A percentile compares a stretch with the other conserved stretches of the same genome.
phyloP scores from a whole-genome alignment of 2,329 filamentous ascomycete genomes.

The Aureobasidium vineae region DNA sequence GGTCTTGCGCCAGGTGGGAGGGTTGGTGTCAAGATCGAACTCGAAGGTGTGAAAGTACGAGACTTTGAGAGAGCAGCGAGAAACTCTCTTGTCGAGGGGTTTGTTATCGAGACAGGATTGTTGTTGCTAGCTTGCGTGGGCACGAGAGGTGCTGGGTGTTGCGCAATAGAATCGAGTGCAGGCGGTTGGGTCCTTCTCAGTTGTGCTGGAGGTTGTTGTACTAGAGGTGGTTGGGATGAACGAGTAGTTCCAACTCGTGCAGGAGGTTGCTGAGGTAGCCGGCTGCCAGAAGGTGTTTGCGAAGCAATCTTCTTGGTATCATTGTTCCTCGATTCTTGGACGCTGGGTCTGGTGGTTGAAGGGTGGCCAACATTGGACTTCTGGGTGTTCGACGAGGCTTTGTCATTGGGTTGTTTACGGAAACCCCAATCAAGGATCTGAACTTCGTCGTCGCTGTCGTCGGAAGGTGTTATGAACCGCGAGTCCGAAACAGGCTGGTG shows the following conservation, averaged over 20 bases:
- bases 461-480: slow-evolving; percentile 12
- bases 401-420: neutral
- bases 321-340: neutral
- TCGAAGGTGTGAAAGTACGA: neutral
- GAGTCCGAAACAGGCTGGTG: neutral
- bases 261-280: neutral
- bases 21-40: neutral
- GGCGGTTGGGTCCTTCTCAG: neutral
- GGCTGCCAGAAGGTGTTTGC: neutral
- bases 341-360: neutral
- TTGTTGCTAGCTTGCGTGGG: neutral
- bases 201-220: neutral
- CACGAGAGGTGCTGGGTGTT: neutral
- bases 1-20: neutral
- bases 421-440: neutral
- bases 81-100: neutral
- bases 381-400: neutral
- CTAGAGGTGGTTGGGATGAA: neutral
- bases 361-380: neutral
- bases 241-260: no score
- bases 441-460: neutral
- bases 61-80: neutral
- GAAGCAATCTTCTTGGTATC: neutral
- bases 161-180: neutral
- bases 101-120: slow-evolving; percentile 1